Evolutionary conservation across 768 basidiomycete genomes (phyloP).

Genomic region (Scleroderma bovista): DNA sequence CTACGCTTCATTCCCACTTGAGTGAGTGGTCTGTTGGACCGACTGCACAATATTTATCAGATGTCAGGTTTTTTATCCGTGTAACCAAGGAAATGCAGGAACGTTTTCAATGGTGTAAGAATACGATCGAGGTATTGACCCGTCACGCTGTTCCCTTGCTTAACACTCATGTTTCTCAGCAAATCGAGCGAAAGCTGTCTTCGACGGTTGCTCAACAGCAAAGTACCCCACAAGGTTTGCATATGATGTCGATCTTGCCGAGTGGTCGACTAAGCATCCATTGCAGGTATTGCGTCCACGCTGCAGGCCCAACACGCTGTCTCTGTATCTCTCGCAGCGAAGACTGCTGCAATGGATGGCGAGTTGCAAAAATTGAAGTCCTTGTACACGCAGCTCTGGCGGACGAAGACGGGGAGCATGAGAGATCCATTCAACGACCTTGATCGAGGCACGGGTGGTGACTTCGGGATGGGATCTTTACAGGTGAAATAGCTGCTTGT

Average conservation of each 20-base stretch:
- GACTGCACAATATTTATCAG: neutral
- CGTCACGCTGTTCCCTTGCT: neutral
- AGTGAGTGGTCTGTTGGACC: conserved; percentile 40
- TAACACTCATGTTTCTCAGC: conserved; percentile 6
- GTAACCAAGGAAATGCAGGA: conserved; percentile 69
- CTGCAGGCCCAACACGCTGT: conserved; percentile 76
- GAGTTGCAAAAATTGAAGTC: conserved; percentile 74
- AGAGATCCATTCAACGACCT: conserved; percentile 72
- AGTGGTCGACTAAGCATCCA: conserved; percentile 2
- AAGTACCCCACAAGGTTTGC: conserved; percentile 67
- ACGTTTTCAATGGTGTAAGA: conserved; percentile 71
- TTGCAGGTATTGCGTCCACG: conserved; percentile 63
- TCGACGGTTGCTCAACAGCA: conserved; percentile 60
- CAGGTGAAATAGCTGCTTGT: conserved; percentile 10
- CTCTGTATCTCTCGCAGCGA: conserved; percentile 72
- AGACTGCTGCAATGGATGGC: conserved; percentile 66
- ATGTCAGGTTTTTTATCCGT: conserved; percentile 60
- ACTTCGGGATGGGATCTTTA: conserved; percentile 39
- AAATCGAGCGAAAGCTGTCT: conserved; percentile 77
- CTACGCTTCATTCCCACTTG: conserved; percentile 75
- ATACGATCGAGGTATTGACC: conserved; percentile 63
- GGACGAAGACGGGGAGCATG: conserved; percentile 73
- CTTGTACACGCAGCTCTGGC: conserved; percentile 74
- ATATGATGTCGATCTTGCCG: neutral
- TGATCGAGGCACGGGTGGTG: conserved; percentile 34